Evolutionary conservation across 1,284 basidiomycete species (phyloP).

Genomic region (Termitomyces sp.): DNA sequence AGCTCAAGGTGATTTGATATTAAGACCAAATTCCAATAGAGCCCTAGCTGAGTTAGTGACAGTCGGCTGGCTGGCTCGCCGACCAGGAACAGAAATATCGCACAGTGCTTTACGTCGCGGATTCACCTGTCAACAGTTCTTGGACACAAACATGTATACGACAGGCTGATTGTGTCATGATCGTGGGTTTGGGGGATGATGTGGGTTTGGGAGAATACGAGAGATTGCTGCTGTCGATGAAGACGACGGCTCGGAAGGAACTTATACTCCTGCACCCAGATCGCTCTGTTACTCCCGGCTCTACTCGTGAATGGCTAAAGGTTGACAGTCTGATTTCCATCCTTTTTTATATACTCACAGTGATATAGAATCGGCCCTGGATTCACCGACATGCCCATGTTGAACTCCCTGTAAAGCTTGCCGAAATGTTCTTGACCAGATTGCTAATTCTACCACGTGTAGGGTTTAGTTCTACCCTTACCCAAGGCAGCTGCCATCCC

Average conservation of each 20-base stretch:
- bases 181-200: constrained; percentile 94
- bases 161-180: constrained; percentile 94
- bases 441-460: background rate
- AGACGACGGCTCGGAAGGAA: constrained; percentile 97
- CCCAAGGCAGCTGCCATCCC: constrained; percentile 50
- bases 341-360: background rate
- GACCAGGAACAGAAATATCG: constrained; percentile 92
- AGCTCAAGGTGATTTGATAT: constrained; percentile 61
- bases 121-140: constrained; percentile 85
- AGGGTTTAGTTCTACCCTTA: constrained; percentile 64
- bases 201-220: constrained; percentile 90
- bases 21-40: background rate
- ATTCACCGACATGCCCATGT: constrained; percentile 90
- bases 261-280: constrained; percentile 93
- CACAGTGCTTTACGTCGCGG: constrained; percentile 90
- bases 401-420: constrained; percentile 65
- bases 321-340: constrained; percentile 33
- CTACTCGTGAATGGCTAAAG: constrained; percentile 95
- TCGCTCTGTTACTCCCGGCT: constrained; percentile 84
- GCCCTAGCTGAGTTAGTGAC: background rate
- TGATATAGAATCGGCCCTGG: constrained; percentile 82
- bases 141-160: constrained; percentile 98
- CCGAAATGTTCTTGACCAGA: background rate
- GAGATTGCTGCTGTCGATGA: constrained; percentile 86
- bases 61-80: constrained; percentile 77